Evolutionary conservation across 1,284 basidiomycete genomes (phyloP).

Genomic region (Cryptococcus sp.): DNA sequence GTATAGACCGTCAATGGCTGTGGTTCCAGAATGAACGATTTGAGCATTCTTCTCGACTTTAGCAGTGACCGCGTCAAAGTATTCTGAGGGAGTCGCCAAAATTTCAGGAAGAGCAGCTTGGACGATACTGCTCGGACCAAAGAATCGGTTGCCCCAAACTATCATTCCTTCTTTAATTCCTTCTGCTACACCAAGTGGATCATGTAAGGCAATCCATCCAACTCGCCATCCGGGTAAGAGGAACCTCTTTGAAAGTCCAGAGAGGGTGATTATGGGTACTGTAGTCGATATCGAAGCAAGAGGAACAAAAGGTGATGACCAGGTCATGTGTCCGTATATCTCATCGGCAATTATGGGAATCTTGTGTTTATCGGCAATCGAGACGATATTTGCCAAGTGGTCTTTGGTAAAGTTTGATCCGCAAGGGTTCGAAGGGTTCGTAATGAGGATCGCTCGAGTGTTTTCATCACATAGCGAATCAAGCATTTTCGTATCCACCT

Average conservation of each 20-base stretch:
- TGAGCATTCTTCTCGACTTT: slow-evolving; percentile 30
- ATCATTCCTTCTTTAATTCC: slow-evolving; percentile 26
- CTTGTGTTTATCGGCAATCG: slow-evolving; percentile 35
- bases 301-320: slow-evolving; percentile 34
- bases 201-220: slow-evolving; percentile 45
- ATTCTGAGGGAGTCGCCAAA: slow-evolving; percentile 35
- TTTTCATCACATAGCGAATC: slow-evolving; percentile 41
- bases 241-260: slow-evolving; percentile 47
- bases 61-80: slow-evolving; percentile 35
- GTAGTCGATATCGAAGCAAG: slow-evolving; percentile 36
- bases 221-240: slow-evolving; percentile 45
- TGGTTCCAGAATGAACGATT: slow-evolving; percentile 26
- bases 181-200: slow-evolving; percentile 36
- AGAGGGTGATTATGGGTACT: slow-evolving; percentile 42
- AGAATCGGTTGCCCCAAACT: slow-evolving; percentile 36
- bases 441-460: slow-evolving; percentile 40
- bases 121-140: slow-evolving; percentile 42
- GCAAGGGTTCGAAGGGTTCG: slow-evolving; percentile 47
- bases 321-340: slow-evolving; percentile 44
- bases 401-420: slow-evolving; percentile 41
- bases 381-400: slow-evolving; percentile 37
- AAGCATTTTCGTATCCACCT: slow-evolving; percentile 39
- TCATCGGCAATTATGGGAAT: slow-evolving; percentile 46
- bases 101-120: slow-evolving; percentile 43
- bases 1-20: slow-evolving; percentile 32